These are phyloP conservation scores for Lactarius evosmus DNA, from an alignment of 768 basidiomycete genomes.

Conservation along the genomic window DNA sequence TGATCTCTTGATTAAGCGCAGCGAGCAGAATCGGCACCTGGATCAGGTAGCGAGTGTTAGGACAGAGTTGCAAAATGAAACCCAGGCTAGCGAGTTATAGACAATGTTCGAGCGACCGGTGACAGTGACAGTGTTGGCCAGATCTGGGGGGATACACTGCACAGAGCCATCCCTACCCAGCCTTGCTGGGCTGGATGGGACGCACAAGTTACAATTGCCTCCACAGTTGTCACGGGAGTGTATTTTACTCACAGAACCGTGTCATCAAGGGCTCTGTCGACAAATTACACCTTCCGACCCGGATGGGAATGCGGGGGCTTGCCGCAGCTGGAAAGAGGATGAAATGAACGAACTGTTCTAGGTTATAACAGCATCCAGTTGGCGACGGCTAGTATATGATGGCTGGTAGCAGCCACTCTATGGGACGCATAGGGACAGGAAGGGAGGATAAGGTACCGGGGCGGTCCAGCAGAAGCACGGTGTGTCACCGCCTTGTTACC, in stretches of 20 bases:
- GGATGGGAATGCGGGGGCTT: not conserved
- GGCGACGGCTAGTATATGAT: not conserved
- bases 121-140: slow-evolving; percentile 59
- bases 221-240: not conserved
- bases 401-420: not conserved
- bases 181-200: not conserved
- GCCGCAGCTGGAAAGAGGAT: not conserved
- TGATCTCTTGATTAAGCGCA: slow-evolving; percentile 72
- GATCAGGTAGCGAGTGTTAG: slow-evolving; percentile 56
- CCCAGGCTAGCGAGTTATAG: slow-evolving; percentile 63
- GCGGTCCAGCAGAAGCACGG: no score
- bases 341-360: not conserved
- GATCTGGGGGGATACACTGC: slow-evolving; percentile 44
- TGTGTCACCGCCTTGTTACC: no score
- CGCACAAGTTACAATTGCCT: not conserved
- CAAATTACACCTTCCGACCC: not conserved
- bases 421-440: slow-evolving; percentile 3
- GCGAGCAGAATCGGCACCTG: slow-evolving; percentile 64
- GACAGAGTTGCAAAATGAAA: slow-evolving; percentile 66
- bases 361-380: not conserved
- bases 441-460: not conserved
- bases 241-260: not conserved
- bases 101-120: slow-evolving; percentile 62
- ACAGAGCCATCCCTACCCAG: not conserved
- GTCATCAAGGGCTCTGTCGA: not conserved